Conservation (phyloP, 2,329 filamentous ascomycete genomes). For the Clonostachys sp. region DNA sequence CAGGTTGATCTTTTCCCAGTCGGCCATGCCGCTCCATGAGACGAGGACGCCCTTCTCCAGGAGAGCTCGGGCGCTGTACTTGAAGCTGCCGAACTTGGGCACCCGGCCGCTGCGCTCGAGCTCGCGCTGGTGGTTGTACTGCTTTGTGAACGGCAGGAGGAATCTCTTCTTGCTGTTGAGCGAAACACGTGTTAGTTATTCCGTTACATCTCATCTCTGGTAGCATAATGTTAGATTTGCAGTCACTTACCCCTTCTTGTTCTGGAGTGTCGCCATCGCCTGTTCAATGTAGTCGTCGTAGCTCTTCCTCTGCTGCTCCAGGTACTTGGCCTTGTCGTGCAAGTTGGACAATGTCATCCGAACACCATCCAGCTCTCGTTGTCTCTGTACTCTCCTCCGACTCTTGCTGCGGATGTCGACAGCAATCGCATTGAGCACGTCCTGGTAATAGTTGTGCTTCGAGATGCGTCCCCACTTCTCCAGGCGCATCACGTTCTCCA, state of each 20-base stretch:
- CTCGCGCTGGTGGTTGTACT: conserved; percentile 98
- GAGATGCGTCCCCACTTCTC: conserved; percentile 86
- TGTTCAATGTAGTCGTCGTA: conserved; percentile 99
- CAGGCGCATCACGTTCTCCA: conserved; percentile 89
- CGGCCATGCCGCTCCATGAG: conserved; percentile 78
- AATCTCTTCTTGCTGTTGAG: conserved; percentile 76
- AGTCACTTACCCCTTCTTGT: conserved; percentile 75
- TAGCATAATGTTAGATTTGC: background rate
- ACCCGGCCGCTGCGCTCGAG: conserved; percentile 87
- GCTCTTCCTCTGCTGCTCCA: conserved; percentile 92
- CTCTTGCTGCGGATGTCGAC: conserved; percentile 97
- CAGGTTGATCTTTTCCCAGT: conserved; percentile 89
- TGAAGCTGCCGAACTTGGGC: conserved; percentile 96
- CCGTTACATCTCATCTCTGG: background rate
- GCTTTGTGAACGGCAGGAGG: conserved; percentile 93
- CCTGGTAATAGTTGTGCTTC: conserved; percentile 90
- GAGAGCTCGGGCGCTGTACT: conserved; percentile 87
- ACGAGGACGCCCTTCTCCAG: conserved; percentile 93
- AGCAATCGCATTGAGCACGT: conserved; percentile 95
- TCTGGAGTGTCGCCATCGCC: conserved; percentile 94
- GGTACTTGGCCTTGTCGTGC: conserved; percentile 82
- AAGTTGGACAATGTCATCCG: conserved; percentile 70
- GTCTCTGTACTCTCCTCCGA: conserved; percentile 82
- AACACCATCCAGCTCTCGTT: conserved; percentile 84
- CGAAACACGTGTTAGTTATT: background rate